Conservation (phyloP, 2,329 filamentous ascomycete genomes). For the Paracorniculantispora psalliotae region DNA sequence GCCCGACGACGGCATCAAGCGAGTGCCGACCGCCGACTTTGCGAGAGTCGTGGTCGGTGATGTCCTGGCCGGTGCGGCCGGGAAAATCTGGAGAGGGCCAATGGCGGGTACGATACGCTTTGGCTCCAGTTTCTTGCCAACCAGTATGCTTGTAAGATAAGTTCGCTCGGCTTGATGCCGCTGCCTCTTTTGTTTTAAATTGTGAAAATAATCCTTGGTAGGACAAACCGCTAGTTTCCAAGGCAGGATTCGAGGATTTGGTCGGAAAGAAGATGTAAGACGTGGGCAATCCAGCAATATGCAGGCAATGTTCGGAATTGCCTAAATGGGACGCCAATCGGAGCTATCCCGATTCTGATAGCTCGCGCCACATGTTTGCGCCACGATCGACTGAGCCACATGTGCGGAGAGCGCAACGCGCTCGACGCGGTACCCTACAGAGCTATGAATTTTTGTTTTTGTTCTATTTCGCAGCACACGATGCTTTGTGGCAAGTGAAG, state of each 20-base stretch:
- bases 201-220: background rate
- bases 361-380: constrained; percentile 9
- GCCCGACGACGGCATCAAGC: no score
- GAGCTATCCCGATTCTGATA: constrained; percentile 14
- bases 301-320: background rate
- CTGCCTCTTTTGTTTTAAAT: background rate
- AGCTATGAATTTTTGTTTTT: no score
- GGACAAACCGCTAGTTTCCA: background rate
- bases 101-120: background rate
- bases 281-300: background rate
- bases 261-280: no score
- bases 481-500: background rate
- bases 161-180: background rate
- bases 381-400: constrained; percentile 10
- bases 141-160: background rate
- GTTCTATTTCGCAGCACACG: background rate
- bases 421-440: constrained; percentile 3
- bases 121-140: background rate
- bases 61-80: background rate
- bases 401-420: background rate
- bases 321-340: constrained; percentile 8
- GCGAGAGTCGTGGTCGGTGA: background rate
- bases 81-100: background rate
- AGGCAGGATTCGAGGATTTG: background rate
- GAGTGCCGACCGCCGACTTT: background rate